Conservation (phyloP, 163 green algal genomes). For the Chlamydomonas reinhardtii region DNA sequence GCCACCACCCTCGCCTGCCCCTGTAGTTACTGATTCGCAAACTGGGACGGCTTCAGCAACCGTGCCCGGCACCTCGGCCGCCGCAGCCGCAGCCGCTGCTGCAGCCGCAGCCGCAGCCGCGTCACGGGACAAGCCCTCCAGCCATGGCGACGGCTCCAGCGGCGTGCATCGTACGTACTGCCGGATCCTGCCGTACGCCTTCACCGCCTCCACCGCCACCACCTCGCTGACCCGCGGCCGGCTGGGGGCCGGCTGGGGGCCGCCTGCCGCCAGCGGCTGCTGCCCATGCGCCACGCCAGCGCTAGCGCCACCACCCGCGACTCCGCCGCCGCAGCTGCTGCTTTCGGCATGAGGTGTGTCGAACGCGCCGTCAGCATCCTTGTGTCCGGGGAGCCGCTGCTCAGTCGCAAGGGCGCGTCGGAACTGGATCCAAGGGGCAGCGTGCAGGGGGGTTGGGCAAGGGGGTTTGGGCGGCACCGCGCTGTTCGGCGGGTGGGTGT, state of each 20-base stretch:
- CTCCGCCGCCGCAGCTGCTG: too few species aligned
- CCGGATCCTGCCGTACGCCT: slow-evolving; percentile 39
- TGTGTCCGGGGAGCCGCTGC: too few species aligned
- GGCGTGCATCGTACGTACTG: slow-evolving; percentile 8
- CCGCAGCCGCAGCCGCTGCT: too few species aligned
- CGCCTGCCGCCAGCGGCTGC: too few species aligned
- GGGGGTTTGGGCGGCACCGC: too few species aligned
- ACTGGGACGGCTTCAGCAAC: too few species aligned
- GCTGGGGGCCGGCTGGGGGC: not conserved
- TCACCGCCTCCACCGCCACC: not conserved
- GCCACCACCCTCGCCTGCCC: too few species aligned
- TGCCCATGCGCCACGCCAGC: too few species aligned
- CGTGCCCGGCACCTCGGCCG: too few species aligned
- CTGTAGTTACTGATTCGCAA: not conserved
- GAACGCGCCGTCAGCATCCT: not conserved
- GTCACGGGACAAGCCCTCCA: not conserved
- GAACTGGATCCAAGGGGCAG: not conserved
- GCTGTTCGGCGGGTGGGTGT: too few species aligned
- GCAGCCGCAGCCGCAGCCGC: not conserved
- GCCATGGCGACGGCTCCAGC: slow-evolving; percentile 27
- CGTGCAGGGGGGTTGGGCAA: not conserved
- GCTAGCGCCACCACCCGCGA: too few species aligned
- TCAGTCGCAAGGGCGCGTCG: not conserved
- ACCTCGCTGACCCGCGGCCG: not conserved
- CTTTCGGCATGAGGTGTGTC: not conserved